Percentiles rank a stretch among this genome's conserved stretches.
Evolutionary conservation across 768 basidiomycete species (phyloP).

Genomic region (Calocybe indica): DNA sequence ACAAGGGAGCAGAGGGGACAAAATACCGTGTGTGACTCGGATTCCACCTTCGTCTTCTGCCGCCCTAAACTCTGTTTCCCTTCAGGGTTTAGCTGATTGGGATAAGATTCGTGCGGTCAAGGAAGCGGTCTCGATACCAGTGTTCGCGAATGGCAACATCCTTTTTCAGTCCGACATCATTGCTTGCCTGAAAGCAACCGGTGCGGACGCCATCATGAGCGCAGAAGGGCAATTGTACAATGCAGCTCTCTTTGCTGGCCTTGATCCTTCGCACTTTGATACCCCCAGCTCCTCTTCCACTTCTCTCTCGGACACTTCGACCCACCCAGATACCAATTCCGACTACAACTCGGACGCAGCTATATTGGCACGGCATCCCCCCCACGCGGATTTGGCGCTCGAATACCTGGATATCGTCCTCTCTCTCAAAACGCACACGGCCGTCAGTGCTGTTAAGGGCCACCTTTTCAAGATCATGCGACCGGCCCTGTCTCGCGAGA

Average conservation of each 20-base stretch:
- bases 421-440: constrained; percentile 62
- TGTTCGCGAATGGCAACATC: constrained; percentile 96
- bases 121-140: constrained; percentile 82
- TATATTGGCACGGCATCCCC: constrained; percentile 45
- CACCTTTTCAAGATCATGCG: constrained; percentile 92
- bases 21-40: constrained; percentile 42
- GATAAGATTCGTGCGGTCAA: constrained; percentile 88
- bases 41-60: not conserved
- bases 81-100: constrained; percentile 84
- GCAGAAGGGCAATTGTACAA: constrained; percentile 96
- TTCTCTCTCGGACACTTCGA: constrained; percentile 3
- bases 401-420: constrained; percentile 84
- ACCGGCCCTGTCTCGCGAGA: constrained; percentile 60
- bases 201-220: constrained; percentile 90
- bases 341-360: constrained; percentile 19
- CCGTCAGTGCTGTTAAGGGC: constrained; percentile 75
- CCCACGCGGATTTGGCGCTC: constrained; percentile 62
- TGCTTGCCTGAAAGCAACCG: constrained; percentile 75
- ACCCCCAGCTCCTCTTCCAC: constrained; percentile 1
- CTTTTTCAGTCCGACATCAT: constrained; percentile 82
- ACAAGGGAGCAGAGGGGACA: constrained; percentile 90
- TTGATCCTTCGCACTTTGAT: constrained; percentile 10
- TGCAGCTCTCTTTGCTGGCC: constrained; percentile 63
- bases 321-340: constrained; percentile 2
- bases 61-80: not conserved